Conservation (phyloP, 495 filamentous ascomycete genomes). For the Tuber microsphaerosporum region DNA sequence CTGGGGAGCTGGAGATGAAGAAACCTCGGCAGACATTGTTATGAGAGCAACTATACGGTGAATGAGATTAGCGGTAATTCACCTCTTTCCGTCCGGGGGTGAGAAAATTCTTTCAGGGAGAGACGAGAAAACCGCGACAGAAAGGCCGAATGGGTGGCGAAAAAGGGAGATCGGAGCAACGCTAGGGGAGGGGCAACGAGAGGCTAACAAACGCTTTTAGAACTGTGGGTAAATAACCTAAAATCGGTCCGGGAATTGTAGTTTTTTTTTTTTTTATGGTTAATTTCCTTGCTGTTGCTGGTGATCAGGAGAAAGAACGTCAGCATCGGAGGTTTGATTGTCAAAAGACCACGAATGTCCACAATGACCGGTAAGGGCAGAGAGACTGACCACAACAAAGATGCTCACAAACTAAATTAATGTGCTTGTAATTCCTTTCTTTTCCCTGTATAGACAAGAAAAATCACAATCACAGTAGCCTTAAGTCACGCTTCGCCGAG, state of each 20-base stretch:
- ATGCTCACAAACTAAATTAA: constrained; percentile 18
- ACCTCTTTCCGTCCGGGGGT: constrained; percentile 12
- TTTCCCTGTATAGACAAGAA: background rate
- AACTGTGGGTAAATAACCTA: constrained; percentile 21
- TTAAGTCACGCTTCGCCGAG: constrained; percentile 32
- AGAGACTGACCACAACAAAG: constrained; percentile 31
- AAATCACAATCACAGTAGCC: background rate
- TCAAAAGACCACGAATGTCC: constrained; percentile 2
- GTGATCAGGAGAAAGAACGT: constrained; percentile 12
- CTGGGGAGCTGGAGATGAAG: constrained; percentile 55
- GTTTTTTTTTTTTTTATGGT: constrained; percentile 8
- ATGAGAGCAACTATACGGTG: constrained; percentile 14
- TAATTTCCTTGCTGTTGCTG: constrained; percentile 20
- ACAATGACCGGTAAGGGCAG: background rate
- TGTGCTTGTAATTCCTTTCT: constrained; percentile 12
- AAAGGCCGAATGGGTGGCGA: constrained; percentile 15
- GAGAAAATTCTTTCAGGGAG: constrained; percentile 18
- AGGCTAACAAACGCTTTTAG: constrained; percentile 23
- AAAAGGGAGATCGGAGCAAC: background rate
- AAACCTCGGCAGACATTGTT: constrained; percentile 57
- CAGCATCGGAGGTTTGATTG: constrained; percentile 12
- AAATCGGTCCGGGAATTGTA: constrained; percentile 16
- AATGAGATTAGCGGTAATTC: constrained; percentile 5
- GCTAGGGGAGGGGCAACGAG: background rate
- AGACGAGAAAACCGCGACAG: constrained; percentile 11